Evolutionary conservation across 192 early-diverging fungal species (phyloP).

Genomic region (Coemansia sp.): DNA sequence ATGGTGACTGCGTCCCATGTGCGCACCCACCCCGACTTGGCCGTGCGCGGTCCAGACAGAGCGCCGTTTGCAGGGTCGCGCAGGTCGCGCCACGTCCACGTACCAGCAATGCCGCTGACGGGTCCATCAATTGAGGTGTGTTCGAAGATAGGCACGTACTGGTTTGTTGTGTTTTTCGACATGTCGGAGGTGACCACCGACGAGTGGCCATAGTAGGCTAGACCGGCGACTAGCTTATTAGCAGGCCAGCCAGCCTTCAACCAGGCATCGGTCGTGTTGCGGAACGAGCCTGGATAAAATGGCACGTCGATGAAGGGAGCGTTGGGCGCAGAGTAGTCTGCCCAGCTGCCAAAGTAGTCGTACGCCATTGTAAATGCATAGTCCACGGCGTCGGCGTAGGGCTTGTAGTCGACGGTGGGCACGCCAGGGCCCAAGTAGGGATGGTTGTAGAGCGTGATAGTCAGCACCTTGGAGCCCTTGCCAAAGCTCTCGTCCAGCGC

Average conservation of each 20-base stretch:
- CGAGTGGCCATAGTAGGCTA: constrained; percentile 67
- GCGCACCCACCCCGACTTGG: constrained; percentile 61
- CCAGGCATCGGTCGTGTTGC: constrained; percentile 58
- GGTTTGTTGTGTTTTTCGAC: constrained; percentile 40
- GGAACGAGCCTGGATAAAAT: constrained; percentile 52
- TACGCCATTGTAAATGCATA: constrained; percentile 73
- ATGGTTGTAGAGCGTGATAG: constrained; percentile 65
- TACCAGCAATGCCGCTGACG: constrained; percentile 57
- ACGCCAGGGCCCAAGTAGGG: constrained; percentile 62
- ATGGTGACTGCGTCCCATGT: constrained; percentile 62
- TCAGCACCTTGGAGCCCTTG: constrained; percentile 58
- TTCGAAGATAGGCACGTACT: constrained; percentile 53
- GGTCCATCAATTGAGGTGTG: constrained; percentile 55
- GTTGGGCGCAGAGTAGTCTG: constrained; percentile 56
- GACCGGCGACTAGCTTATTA: constrained; percentile 63
- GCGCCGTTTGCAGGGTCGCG: constrained; percentile 55
- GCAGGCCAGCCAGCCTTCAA: constrained; percentile 61
- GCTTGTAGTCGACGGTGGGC: constrained; percentile 57
- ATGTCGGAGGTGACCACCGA: constrained; percentile 39
- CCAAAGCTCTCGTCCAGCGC: constrained; percentile 57
- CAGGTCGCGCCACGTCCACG: constrained; percentile 69
- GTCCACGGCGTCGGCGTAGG: constrained; percentile 62
- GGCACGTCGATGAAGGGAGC: constrained; percentile 49
- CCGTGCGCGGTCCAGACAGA: constrained; percentile 38
- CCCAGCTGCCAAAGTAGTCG: constrained; percentile 68